phyloP scores from a whole-genome alignment of 23 red algal genomes.

The Cyanidium caldarium region DNA sequence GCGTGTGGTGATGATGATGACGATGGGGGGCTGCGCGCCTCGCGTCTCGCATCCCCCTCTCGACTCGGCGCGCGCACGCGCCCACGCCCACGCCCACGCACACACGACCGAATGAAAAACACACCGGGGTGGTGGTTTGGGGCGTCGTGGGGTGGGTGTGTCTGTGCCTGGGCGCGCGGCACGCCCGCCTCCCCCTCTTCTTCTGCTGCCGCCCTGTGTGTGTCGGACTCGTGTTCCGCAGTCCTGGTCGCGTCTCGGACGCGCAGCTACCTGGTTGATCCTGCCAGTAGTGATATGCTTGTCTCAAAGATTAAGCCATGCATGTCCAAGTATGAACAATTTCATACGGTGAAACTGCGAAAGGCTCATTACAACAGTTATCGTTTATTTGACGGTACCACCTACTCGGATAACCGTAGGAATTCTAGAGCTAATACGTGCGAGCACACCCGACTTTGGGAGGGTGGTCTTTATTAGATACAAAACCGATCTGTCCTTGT shows the following conservation, averaged over 20 bases:
- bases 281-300: conserved; percentile 42
- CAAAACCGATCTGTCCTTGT: conserved; percentile 11
- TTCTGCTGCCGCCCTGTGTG: background rate
- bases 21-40: too few species aligned
- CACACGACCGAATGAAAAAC: background rate
- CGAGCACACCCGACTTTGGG: conserved; percentile 6
- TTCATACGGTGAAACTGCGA: conserved; percentile 65
- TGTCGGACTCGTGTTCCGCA: background rate
- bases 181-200: too few species aligned
- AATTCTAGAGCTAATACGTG: conserved; percentile 87
- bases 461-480: conserved; percentile 34
- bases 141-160: background rate
- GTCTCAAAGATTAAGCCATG: conserved; percentile 45
- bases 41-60: too few species aligned
- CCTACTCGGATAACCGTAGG: conserved; percentile 59
- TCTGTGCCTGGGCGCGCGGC: too few species aligned
- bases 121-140: background rate
- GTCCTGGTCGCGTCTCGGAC: background rate
- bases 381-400: conserved; percentile 29
- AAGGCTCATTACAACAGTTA: conserved; percentile 78
- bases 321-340: conserved; percentile 61
- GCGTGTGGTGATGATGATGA: too few species aligned
- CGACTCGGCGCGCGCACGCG: too few species aligned
- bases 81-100: background rate
- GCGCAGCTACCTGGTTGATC: conserved; percentile 49